Base-by-base conservation (phyloP, 2,329 filamentous ascomycete genomes). In the Cordyceps cicadae region DNA sequence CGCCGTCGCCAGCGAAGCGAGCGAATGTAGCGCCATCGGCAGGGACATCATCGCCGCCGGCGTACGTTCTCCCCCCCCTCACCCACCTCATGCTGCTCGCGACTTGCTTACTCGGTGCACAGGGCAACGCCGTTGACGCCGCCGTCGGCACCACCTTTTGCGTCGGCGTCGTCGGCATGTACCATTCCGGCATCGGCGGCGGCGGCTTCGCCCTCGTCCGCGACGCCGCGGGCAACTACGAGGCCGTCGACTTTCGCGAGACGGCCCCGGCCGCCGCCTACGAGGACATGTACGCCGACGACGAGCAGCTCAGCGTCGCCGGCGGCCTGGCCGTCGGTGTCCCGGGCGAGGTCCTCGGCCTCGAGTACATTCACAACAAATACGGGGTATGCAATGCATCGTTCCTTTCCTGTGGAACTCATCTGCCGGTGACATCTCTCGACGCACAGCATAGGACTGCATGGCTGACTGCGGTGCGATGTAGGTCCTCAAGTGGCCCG, bases 131-230 rank as follows among this genome's bases (percentile, higher is more conserved):
- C 14, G 88, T 87, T 1, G 89, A 93, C 74, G 87, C 89, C 52
- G 74, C 90, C 63, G 85, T 92, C 21, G 88, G 85, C 34, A 89
- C 88, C 0, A 85, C 85, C 8, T 81, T 92, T 55, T 93, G 89
- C 64, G 82, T 92, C 43, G 89, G 89, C 6, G 87, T 89, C 7
- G 81, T 89, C 50, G 87, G 82, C 60, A 89, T 89, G 85, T 89
- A 90, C 66, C 89, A 92, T 71, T 84, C 83, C 46, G 92, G 93
- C 17, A 88, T 97, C 62, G 92, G 90, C 21, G 93, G 93, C 7
- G 93, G 93, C 46, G 93, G 93, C 2, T 97, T 97, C 74, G 89
- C 92, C 81, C 79, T 96, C 5, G 83, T 96, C 5, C 86, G 90
- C 53, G 80, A 84, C 39, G 76, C 83, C 17, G 78, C 90, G 62